phyloP scores from a whole-genome alignment of 768 basidiomycete genomes.

The Pholiota molesta region DNA sequence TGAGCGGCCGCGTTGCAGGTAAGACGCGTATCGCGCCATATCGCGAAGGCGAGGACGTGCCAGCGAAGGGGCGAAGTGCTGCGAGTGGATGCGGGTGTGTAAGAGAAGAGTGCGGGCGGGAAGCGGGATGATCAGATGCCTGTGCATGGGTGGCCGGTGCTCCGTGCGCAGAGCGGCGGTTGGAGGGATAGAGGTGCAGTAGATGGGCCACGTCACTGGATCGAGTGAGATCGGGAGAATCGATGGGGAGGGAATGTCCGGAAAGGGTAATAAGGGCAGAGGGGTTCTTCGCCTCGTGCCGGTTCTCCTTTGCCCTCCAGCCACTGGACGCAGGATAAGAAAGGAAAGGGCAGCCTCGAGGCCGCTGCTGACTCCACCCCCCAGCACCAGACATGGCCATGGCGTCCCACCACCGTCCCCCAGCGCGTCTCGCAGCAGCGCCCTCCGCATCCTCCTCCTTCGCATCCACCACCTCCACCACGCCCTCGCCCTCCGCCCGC shows the following conservation, averaged over 20 bases:
- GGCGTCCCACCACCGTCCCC: conserved; percentile 2
- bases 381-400: no score
- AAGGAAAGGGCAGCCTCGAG: background rate
- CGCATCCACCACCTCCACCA: background rate
- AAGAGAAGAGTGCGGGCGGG: no score
- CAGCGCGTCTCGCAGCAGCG: background rate
- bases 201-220: background rate
- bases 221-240: background rate
- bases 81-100: no score
- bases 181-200: no score
- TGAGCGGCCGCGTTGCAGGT: no score
- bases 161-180: background rate
- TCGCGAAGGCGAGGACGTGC: no score
- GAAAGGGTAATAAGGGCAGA: background rate
- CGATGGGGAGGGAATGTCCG: background rate
- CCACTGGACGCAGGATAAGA: background rate
- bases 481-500: background rate
- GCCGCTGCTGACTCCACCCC: background rate
- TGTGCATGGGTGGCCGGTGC: background rate
- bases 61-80: no score
- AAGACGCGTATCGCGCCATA: no score
- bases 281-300: background rate
- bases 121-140: no score
- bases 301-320: background rate
- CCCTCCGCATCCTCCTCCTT: background rate